phyloP scores from a whole-genome alignment of 345 rosid species.

The Eucalyptus cloeziana region DNA sequence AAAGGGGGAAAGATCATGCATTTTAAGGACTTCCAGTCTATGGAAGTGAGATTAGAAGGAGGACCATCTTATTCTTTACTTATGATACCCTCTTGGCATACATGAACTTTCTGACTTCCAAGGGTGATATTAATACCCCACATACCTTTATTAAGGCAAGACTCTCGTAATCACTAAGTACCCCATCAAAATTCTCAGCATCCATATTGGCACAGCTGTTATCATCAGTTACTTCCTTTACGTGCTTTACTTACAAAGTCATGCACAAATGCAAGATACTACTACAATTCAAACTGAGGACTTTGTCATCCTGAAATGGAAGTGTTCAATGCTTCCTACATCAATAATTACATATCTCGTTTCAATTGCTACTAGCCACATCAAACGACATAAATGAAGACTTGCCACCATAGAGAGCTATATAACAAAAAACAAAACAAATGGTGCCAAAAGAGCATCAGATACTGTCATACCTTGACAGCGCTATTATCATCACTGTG shows the following conservation, averaged over 20 bases:
- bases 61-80: background rate
- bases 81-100: background rate
- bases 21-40: background rate
- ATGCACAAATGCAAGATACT: background rate
- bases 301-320: background rate
- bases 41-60: background rate
- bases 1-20: background rate
- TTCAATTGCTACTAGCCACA: background rate
- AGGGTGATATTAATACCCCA: background rate
- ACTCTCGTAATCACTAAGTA: background rate
- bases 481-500: slow-evolving; percentile 80
- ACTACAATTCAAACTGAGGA: background rate
- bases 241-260: background rate
- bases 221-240: background rate
- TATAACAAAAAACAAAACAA: background rate
- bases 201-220: background rate
- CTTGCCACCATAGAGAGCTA: background rate
- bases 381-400: background rate
- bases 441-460: background rate
- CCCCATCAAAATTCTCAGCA: background rate
- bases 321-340: background rate
- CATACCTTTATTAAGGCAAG: background rate
- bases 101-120: background rate
- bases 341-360: background rate
- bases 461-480: slow-evolving; percentile 40